Percentiles rank a stretch among this genome's conserved stretches.
These are phyloP conservation scores for Zhuliangozyma blackwelliae DNA, from an alignment of 1,139 yeast genomes.

Conservation along the genomic window DNA sequence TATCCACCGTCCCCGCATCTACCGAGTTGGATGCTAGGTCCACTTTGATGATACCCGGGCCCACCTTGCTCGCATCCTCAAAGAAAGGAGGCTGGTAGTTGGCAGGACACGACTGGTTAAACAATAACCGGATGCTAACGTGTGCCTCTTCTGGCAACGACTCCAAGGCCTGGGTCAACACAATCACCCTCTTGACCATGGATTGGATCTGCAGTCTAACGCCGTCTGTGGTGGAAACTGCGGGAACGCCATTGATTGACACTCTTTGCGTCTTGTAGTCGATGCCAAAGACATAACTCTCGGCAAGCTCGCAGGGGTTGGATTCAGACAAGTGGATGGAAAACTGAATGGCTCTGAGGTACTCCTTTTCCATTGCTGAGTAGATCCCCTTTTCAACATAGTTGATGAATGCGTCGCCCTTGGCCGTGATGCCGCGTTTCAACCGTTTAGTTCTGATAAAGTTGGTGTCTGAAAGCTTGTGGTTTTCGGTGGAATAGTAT, in stretches of 20 bases:
- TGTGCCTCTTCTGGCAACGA: conserved; percentile 43
- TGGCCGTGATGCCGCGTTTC: conserved; percentile 32
- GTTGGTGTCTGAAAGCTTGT: conserved; percentile 12
- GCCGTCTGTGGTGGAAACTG: conserved; percentile 12
- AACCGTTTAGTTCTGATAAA: conserved; percentile 43
- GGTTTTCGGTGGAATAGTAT: conserved; percentile 25
- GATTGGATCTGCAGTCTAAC: conserved; percentile 23
- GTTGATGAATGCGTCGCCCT: conserved; percentile 25
- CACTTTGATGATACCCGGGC: conserved; percentile 14
- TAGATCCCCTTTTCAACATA: conserved; percentile 51
- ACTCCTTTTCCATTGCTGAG: conserved; percentile 37
- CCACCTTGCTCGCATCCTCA: conserved; percentile 25
- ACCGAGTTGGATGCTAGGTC: conserved; percentile 1
- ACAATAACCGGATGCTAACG: conserved; percentile 44
- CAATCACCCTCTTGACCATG: conserved; percentile 44
- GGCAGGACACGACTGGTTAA: conserved; percentile 42
- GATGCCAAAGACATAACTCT: conserved; percentile 47
- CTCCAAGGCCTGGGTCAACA: conserved; percentile 49
- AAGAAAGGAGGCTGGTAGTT: conserved; percentile 47
- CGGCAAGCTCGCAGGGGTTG: conserved; percentile 30
- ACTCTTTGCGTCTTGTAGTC: conserved; percentile 23
- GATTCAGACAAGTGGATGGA: conserved; percentile 37
- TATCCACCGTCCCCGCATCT: conserved; percentile 9
- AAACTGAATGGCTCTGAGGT: conserved; percentile 42
- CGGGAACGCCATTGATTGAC: conserved; percentile 2